Evolutionary conservation across 345 rosid genomes (phyloP), one percentile per base, ranked within the genome.

Genomic region (Leavenworthia alabamica): DNA sequence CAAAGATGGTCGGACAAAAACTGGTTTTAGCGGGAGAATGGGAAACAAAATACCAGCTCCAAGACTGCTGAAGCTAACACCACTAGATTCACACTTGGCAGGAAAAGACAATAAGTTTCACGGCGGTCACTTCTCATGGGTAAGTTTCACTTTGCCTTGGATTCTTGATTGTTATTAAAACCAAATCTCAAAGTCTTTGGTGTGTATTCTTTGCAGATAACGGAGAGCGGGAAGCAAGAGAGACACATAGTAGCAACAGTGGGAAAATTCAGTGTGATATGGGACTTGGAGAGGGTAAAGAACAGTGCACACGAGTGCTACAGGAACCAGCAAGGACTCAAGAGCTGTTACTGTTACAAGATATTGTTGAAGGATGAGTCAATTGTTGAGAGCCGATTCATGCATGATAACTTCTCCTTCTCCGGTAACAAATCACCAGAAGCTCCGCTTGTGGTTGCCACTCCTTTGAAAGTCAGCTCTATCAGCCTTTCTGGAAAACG

Each of bases 201-300:
- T 58, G 6, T 39, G 35, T 59, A 23, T 37, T 6, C 19, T 22
- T 47, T 71, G 65, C 78, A 92, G 98, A 95, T 92, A 7, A 92
- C 96, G 0, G 95, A 92, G 74, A 83, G 70, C 9, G 98, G 98
- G 41, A 92, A 81, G 70, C 96, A 89, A 70, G 95, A 92, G 74
- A 86, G 95, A 33, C 98, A 85, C 70, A 67, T 92, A 0, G 98
- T 89, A 7, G 91, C 93, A 20, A 85, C 98, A 0, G 96, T 89
- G 17, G 96, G 98, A 31, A 92, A 92, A 61, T 92, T 92, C 83
- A 86, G 98, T 44, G 89, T 89, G 67, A 81, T 92, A 77, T 86
- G 98, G 98, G 95, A 92, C 68, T 86, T 92, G 76, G 93, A 86
- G 78, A 85, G 79, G 75, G 96, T 89, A 79, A 92, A 92, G 90